Base-by-base conservation (phyloP, 1,139 yeast genomes). In the Pichia sp. region DNA sequence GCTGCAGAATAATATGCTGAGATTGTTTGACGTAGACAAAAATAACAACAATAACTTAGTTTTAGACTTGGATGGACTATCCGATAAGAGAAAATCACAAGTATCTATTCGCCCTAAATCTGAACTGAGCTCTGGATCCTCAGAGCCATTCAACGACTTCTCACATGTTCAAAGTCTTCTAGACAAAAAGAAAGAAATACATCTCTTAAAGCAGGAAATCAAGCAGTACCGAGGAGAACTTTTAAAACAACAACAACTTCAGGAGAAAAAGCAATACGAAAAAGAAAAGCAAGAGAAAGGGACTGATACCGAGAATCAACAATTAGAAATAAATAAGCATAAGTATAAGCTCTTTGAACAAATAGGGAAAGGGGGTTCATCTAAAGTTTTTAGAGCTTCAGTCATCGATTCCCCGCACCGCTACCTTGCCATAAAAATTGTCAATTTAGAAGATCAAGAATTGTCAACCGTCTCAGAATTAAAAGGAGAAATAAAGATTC, bases 341-440 rank as follows among this genome's bases (percentile, higher is more conserved):
- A 78, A 77, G 45, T 92, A 89, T 66, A 95, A 87, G 62, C 80
- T 86, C 56, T 72, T 89, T 26, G 97, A 90, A 63, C 73, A 88
- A 23, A 70, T 93, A 16, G 99, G 99, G n/a, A 79, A 87, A 64
- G 99, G 99, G 38, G 99, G 99, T 0, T 81, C 97, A 0, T 90
- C 98, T 0, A 89, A 87, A 65, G 99, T 93, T 16, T 93, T 86
- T 73, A 86, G 87, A 62, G 96, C 87, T 0, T 85, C 82, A 60
- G 52, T 59, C 6, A 51, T 54, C 13, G 59, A 59, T 23, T 68
- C 76, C 4, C 78, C 76, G 53, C 79, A 80, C 56, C 80, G 79
- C 61, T 71, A 81, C 1, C 89, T 80, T 69, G 99, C 99, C 0
- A 75, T 93, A 49, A 93, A 93, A 64, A 81, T 86, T 60, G 97